A percentile compares a stretch with the other conserved stretches of the same genome.
phyloP scores from a whole-genome alignment of 345 rosid species.

The Aurinia saxatilis region DNA sequence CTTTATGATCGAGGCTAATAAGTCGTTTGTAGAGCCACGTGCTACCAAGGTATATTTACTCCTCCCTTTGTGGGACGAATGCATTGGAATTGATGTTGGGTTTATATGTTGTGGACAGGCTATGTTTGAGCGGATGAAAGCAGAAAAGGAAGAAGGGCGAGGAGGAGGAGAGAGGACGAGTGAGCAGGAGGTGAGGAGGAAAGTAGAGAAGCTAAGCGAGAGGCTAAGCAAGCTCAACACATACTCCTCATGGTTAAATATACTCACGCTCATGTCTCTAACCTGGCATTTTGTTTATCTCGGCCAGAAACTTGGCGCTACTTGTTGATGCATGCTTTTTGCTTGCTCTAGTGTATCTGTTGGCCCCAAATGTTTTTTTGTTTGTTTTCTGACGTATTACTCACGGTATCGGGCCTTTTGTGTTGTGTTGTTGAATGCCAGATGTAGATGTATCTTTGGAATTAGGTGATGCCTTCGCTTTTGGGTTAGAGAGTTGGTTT shows the following conservation, averaged over 20 bases:
- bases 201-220: constrained; percentile 32
- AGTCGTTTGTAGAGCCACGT: constrained; percentile 51
- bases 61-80: no score
- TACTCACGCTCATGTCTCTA: constrained; percentile 49
- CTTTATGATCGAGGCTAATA: constrained; percentile 43
- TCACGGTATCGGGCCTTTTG: neutral
- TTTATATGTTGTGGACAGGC: constrained; percentile 25
- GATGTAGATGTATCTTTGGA: constrained; percentile 2
- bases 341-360: neutral
- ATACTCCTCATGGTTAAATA: constrained; percentile 52
- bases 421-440: neutral
- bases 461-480: no score
- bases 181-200: constrained; percentile 24
- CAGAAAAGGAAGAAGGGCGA: constrained; percentile 81
- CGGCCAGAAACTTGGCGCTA: constrained; percentile 35
- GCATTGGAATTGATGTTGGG: no score
- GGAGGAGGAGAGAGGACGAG: constrained; percentile 40
- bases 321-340: constrained; percentile 20
- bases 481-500: neutral
- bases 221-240: constrained; percentile 62
- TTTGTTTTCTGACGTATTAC: neutral
- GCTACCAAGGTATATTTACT: constrained; percentile 56
- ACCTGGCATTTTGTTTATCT: constrained; percentile 62
- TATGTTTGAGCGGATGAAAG: constrained; percentile 64
- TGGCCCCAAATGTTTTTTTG: neutral